Base-by-base conservation (phyloP, 768 basidiomycete species). In the Leccinum pellstonianum region DNA sequence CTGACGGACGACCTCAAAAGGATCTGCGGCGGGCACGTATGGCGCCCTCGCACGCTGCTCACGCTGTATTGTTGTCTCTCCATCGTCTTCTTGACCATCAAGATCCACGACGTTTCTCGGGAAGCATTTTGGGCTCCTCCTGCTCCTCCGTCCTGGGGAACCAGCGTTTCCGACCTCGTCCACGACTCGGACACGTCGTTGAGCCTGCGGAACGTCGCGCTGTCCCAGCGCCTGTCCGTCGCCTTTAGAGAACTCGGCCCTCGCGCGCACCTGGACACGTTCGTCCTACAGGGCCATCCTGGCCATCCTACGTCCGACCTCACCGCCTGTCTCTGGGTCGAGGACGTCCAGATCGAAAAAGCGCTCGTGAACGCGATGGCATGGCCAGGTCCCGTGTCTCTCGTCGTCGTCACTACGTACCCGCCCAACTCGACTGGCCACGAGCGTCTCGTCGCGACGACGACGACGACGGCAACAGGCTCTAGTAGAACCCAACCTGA, bases 381-480 rank as follows among this genome's bases (percentile, higher is more conserved):
- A 7, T 86, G 84, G 84, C 68, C 73, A 56, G 84, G 81, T 7
- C 79, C 82, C 0, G 71, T 84, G 2, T 85, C 83, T 7, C 68
- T 86, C 5, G 61, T 86, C 33, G 66, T 84, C 54, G 76, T 76
- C 14, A 83, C 77, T 71, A 52, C 67, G 71, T 46, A 64, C 49
- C 37, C 70, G 54, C 64, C 70, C 73, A 56, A 68, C 58, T 66
- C 71, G 56, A 56, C 64, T 61, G 56, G 62, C 59, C 64, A 72
- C 29, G 55, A 59, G 4, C 56, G 53, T 53, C 60, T 65, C 60
- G 54, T 31, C n/a, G 48, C 58, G 11, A 33, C 31, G n/a, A 52
- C 11, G 29, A 31, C 27, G 29, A 29, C 29, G 29, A 29, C 29
- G 8, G 47, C 31, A 8, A 31, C 31, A 27, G 27, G 31, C 11